These are phyloP conservation scores for Aureobasidium sp. DNA, from an alignment of 2,329 filamentous ascomycete genomes.

Conservation along the genomic window DNA sequence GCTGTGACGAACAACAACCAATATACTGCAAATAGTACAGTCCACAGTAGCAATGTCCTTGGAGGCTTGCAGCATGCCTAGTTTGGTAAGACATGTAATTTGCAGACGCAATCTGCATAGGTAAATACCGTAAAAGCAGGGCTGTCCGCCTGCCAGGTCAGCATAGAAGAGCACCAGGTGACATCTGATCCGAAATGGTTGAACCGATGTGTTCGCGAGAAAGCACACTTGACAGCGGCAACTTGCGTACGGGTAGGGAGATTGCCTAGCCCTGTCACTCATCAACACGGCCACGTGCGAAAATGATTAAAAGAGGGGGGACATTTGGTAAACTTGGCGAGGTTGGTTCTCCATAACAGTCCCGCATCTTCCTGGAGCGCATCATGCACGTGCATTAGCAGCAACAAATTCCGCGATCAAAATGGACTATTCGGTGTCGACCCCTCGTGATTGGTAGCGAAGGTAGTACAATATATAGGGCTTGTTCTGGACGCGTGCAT, in stretches of 20 bases:
- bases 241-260: constrained; percentile 8
- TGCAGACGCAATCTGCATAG: neutral
- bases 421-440: neutral
- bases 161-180: neutral
- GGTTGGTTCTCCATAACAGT: neutral
- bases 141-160: neutral
- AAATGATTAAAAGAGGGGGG: constrained; percentile 9
- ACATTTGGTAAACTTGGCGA: neutral
- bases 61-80: constrained; percentile 11
- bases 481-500: constrained; percentile 7
- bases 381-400: constrained; percentile 5
- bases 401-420: constrained; percentile 1
- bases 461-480: constrained; percentile 1
- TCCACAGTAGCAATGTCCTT: neutral
- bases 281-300: constrained; percentile 2
- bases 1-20: neutral
- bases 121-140: neutral
- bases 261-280: constrained; percentile 1
- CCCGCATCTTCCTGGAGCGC: neutral
- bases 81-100: constrained; percentile 2
- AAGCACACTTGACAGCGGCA: constrained; percentile 14
- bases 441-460: constrained; percentile 10
- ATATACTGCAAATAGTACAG: constrained; percentile 10
- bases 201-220: neutral
- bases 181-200: neutral